Percentiles rank a stretch among this genome's conserved stretches.
These are phyloP conservation scores for Naegleria lovaniensis DNA, from an alignment of 208 protist species.

Conservation along the genomic window DNA sequence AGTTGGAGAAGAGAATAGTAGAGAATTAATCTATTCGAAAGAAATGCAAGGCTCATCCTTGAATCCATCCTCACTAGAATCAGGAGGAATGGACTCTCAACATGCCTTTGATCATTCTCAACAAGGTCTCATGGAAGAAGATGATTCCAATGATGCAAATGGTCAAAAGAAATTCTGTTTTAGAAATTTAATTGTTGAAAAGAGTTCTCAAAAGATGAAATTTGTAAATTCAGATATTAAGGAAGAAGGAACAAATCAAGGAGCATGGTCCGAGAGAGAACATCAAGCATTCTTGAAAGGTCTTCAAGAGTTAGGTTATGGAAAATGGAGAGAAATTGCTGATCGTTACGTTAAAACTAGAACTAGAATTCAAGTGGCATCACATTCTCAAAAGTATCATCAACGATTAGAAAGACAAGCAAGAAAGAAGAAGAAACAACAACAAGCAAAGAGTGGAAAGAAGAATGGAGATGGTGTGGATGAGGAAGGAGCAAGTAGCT, in stretches of 20 bases:
- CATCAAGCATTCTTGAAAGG: slow-evolving; percentile 17
- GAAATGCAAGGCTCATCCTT: background rate
- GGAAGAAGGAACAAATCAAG: background rate
- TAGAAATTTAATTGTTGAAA: background rate
- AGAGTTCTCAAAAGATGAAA: background rate
- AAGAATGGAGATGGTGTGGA: too few species aligned
- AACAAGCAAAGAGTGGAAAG: background rate
- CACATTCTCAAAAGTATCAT: slow-evolving; percentile 23
- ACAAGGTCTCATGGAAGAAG: background rate
- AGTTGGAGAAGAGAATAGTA: background rate
- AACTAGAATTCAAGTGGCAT: slow-evolving; percentile 23
- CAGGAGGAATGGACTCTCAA: background rate
- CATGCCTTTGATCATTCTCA: background rate
- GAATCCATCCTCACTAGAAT: background rate
- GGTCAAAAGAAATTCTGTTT: slow-evolving; percentile 12
- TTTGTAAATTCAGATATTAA: background rate
- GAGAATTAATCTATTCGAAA: background rate
- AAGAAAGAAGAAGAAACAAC: background rate
- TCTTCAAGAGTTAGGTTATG: background rate
- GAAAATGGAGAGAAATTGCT: slow-evolving; percentile 11
- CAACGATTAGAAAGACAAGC: background rate
- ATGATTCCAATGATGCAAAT: background rate
- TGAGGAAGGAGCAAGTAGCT: too few species aligned
- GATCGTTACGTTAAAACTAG: background rate
- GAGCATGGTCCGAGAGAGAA: slow-evolving; percentile 11